These are phyloP conservation scores for Angomonas ambiguus DNA, from an alignment of 208 protist species.

Conservation along the genomic window DNA sequence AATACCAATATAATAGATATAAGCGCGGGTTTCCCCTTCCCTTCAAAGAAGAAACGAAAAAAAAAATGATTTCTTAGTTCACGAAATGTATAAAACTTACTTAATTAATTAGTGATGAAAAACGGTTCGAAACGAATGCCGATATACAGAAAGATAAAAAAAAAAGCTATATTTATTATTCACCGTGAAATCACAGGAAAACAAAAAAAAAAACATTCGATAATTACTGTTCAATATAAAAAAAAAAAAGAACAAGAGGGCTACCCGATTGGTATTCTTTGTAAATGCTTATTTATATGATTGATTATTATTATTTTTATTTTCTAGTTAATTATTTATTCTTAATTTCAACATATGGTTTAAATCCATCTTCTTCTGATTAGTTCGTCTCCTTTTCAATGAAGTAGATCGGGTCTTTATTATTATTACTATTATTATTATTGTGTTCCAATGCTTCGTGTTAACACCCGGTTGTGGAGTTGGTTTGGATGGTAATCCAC, in stretches of 20 bases:
- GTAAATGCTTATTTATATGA: background rate
- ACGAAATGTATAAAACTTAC: background rate
- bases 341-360: too few relatives aligned
- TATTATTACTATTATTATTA: too few relatives aligned
- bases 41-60: background rate
- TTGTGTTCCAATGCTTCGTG: too few relatives aligned
- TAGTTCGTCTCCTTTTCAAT: background rate
- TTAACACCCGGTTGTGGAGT: slow-evolving; percentile 29
- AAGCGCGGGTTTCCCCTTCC: too few relatives aligned
- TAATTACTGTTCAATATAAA: background rate
- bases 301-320: background rate
- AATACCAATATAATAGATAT: background rate
- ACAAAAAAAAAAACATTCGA: background rate
- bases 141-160: too few relatives aligned
- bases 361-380: slow-evolving; percentile 11
- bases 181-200: background rate
- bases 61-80: slow-evolving; percentile 15
- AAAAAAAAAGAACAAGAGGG: background rate
- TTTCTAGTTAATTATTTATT: too few relatives aligned
- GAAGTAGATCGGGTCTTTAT: too few relatives aligned
- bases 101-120: slow-evolving; percentile 4
- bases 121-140: too few relatives aligned
- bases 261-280: background rate
- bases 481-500: slow-evolving; percentile 42
- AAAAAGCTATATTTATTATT: background rate